Evolutionary conservation across 1,284 basidiomycete species (phyloP), one percentile per base, ranked within the genome.

Genomic region (Austroboletus niveus): DNA sequence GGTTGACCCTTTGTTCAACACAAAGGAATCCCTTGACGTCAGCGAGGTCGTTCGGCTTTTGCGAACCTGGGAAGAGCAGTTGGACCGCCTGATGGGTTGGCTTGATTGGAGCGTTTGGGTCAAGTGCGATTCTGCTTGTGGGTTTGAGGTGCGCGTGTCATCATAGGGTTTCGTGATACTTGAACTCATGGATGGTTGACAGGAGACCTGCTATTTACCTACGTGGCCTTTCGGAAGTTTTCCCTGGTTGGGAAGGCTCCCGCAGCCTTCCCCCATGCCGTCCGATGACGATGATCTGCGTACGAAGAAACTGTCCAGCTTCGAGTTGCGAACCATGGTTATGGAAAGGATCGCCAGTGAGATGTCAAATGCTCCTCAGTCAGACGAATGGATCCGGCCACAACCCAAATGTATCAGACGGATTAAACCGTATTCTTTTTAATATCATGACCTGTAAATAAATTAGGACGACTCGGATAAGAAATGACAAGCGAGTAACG

Each of bases 341-440:
- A 39, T 22, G 17, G 5, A 38, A 38, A 38, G 8, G n/a, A 3
- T 38, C 1, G 36, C n/a, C 7, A 17, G 20, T 17, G n/a, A n/a
- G 8, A 17, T 20, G 36, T 9, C 7, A 0, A 17, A 17, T 38
- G n/a, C n/a, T 17, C 36, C 41, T 14, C 48, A 5, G 12, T n/a
- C 40, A 4, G 51, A 62, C 6, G 60, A 66, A 0, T 66, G 59
- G 63, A 32, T 66, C 8, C 54, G 57, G 14, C 61, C 63, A 2
- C 54, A 64, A 35, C 63, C 61, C 0, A 65, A 29, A 41, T 66
- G 61, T 38, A 10, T 66, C n/a, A 51, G 47, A 27, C 47, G 60
- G 11, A 6, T 58, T 29, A 34, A 34, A 14, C 56, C 61, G 2
- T 62, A 60, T 10, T 31, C 42, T 2, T 24, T 24, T 27, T 40